phyloP scores from a whole-genome alignment of 2,329 filamentous ascomycete species.

The Orbilia quercus region DNA sequence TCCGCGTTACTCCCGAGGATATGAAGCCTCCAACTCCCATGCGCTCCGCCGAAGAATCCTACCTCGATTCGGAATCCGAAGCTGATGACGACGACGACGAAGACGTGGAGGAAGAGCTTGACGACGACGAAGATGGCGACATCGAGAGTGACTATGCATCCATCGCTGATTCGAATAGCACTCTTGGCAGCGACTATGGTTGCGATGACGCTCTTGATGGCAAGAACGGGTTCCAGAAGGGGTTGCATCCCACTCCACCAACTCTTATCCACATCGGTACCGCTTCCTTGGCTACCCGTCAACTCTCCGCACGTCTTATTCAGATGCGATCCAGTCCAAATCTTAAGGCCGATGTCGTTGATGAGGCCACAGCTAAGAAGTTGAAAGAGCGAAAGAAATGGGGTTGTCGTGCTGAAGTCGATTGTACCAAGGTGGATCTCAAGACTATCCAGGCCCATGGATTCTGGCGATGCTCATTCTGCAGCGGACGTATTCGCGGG shows the following conservation, averaged over 20 bases:
- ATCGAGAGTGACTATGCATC: slow-evolving; percentile 42
- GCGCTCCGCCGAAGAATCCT: slow-evolving; percentile 25
- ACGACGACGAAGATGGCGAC: slow-evolving; percentile 6
- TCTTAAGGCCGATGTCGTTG: slow-evolving; percentile 18
- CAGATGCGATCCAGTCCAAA: slow-evolving; percentile 54
- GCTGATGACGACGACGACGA: slow-evolving; percentile 29
- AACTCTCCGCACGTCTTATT: slow-evolving; percentile 49
- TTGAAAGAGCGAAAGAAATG: slow-evolving; percentile 45
- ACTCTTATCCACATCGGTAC: slow-evolving; percentile 41
- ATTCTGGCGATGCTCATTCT: slow-evolving; percentile 55
- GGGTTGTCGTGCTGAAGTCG: slow-evolving; percentile 45
- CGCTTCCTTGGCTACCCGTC: slow-evolving; percentile 41
- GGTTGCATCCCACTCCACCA: slow-evolving; percentile 38
- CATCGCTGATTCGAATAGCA: slow-evolving; percentile 50
- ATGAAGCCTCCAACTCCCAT: slow-evolving; percentile 37
- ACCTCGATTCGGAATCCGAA: slow-evolving; percentile 44
- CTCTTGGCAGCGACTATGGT: slow-evolving; percentile 48
- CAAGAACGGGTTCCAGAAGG: slow-evolving; percentile 26
- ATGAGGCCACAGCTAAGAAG: slow-evolving; percentile 21
- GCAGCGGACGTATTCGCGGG: slow-evolving; percentile 44
- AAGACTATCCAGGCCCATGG: slow-evolving; percentile 51
- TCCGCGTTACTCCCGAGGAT: slow-evolving; percentile 34
- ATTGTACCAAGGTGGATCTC: slow-evolving; percentile 35
- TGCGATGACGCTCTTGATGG: slow-evolving; percentile 31
- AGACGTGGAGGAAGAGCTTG: neutral